Percentiles rank a stretch among this genome's conserved stretches.
Conservation (phyloP, 2,329 filamentous ascomycete genomes). For the Diaporthe ilicicola region DNA sequence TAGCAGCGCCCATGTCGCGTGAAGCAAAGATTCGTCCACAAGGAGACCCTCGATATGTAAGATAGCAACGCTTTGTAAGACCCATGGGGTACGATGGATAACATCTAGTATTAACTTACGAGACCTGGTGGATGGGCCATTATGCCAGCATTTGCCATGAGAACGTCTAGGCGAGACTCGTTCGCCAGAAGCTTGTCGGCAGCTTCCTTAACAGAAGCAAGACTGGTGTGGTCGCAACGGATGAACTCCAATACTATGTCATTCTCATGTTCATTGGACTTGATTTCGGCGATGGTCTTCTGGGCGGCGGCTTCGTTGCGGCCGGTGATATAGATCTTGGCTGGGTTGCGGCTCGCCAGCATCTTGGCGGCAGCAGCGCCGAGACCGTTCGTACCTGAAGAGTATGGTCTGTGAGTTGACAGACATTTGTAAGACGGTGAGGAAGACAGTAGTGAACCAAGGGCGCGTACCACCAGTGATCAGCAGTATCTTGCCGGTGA, state of each 20-base stretch:
- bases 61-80: too few species aligned
- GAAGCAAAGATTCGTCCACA: too few species aligned
- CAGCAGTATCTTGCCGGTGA: constrained; percentile 47
- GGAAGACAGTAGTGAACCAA: constrained; percentile 40
- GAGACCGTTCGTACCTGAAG: constrained; percentile 22
- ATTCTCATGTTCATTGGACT: constrained; percentile 35
- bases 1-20: too few species aligned
- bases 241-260: constrained; percentile 42
- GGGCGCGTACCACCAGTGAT: constrained; percentile 50
- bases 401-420: neutral
- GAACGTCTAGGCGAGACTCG: constrained; percentile 48
- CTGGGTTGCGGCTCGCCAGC: constrained; percentile 46
- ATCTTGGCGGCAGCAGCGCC: constrained; percentile 21
- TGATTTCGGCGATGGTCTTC: constrained; percentile 45
- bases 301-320: constrained; percentile 51
- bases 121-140: constrained; percentile 47
- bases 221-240: constrained; percentile 39
- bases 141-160: constrained; percentile 57
- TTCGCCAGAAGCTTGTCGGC: constrained; percentile 42
- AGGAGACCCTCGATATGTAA: too few species aligned
- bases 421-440: neutral
- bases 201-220: constrained; percentile 44
- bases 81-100: too few species aligned
- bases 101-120: too few species aligned
- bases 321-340: constrained; percentile 43